Percentiles rank a stretch among this genome's conserved stretches.
Evolutionary conservation across 306 rosid genomes (phyloP).

Genomic region (Medicago lupulina): DNA sequence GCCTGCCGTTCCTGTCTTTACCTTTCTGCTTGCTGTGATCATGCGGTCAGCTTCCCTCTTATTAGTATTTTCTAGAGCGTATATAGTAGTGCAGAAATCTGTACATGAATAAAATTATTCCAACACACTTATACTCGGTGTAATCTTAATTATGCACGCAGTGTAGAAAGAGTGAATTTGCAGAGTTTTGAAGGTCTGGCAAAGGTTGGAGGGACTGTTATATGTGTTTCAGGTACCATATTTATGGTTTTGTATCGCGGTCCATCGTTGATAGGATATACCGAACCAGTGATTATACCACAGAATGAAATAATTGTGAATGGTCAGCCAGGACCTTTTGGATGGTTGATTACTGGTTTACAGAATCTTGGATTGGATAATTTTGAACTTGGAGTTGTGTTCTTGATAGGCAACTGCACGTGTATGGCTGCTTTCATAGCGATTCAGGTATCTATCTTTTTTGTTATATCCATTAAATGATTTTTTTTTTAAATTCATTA

Average conservation of each 20-base stretch:
- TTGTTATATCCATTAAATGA: not conserved
- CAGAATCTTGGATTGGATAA: conserved; percentile 7
- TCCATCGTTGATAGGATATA: not conserved
- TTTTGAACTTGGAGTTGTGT: conserved; percentile 1
- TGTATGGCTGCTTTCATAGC: conserved; percentile 16
- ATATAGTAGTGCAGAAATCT: too few species aligned
- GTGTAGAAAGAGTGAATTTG: not conserved
- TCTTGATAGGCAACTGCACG: conserved; percentile 4
- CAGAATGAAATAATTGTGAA: not conserved
- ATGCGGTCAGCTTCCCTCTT: not conserved
- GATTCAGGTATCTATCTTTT: conserved; percentile 2
- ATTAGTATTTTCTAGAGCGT: not conserved
- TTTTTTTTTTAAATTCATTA: not conserved
- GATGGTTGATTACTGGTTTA: conserved; percentile 20
- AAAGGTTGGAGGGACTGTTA: conserved; percentile 11
- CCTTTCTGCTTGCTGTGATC: not conserved
- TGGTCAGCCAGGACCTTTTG: not conserved
- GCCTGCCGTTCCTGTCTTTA: not conserved
- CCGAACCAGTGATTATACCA: not conserved
- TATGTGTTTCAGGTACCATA: not conserved
- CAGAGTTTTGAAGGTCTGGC: not conserved
- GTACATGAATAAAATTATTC: too few species aligned
- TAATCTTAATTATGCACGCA: not conserved
- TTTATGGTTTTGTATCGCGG: conserved; percentile 7
- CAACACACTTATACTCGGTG: too few species aligned